These are phyloP conservation scores for Botrytis aclada DNA, from an alignment of 2,329 filamentous ascomycete genomes.

Conservation along the genomic window DNA sequence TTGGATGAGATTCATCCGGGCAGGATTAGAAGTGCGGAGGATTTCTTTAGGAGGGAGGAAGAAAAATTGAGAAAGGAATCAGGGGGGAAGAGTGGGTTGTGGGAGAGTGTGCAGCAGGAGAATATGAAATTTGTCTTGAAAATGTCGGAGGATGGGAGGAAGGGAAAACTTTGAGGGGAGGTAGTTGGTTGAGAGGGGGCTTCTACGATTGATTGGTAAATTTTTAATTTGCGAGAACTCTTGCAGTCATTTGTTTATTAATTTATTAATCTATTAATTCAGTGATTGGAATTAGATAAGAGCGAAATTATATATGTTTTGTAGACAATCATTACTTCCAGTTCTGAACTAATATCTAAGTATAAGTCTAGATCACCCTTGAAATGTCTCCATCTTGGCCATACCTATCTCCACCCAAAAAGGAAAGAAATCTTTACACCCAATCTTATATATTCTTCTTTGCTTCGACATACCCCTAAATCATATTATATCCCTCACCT, in stretches of 20 bases:
- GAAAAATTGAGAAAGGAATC: conserved; percentile 34
- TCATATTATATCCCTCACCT: too few relatives aligned
- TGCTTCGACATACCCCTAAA: too few relatives aligned
- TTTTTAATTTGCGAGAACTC: not conserved
- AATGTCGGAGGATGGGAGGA: conserved; percentile 32
- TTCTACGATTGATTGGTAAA: not conserved
- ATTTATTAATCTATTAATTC: not conserved
- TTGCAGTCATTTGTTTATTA: not conserved
- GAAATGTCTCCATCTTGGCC: too few relatives aligned
- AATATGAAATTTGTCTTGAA: conserved; percentile 34
- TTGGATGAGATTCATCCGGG: conserved; percentile 51
- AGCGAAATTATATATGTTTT: too few relatives aligned
- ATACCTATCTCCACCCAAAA: too few relatives aligned
- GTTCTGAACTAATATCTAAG: not conserved
- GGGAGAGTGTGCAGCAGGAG: conserved; percentile 37
- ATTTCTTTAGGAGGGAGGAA: conserved; percentile 47
- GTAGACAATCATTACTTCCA: not conserved
- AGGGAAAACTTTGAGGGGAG: conserved; percentile 24
- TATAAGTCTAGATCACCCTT: too few relatives aligned
- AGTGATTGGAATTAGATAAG: too few relatives aligned
- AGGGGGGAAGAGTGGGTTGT: conserved; percentile 36
- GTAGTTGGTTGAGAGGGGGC: not conserved
- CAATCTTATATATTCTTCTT: too few relatives aligned
- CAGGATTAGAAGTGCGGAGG: conserved; percentile 47
- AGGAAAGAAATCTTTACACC: too few relatives aligned